These are phyloP conservation scores for Cryphonectria parasitica DNA, from an alignment of 2,329 filamentous ascomycete genomes.

Conservation along the genomic window DNA sequence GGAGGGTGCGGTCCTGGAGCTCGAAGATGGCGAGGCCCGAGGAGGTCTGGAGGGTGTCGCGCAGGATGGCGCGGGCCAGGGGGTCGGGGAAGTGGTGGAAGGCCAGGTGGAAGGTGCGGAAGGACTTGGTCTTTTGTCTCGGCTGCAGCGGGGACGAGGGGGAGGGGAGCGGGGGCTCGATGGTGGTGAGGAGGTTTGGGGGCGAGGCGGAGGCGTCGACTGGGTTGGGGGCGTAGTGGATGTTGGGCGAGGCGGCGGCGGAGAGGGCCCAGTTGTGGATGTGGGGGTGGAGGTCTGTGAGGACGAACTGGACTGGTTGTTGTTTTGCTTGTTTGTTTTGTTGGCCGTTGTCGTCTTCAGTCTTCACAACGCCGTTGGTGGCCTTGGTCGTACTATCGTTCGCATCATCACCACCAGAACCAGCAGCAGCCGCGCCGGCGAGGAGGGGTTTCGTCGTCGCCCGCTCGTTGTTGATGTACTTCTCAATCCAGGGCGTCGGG, in stretches of 20 bases:
- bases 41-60: conserved; percentile 65
- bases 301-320: conserved; percentile 57
- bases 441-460: conserved; percentile 26
- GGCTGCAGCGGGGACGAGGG: conserved; percentile 49
- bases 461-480: conserved; percentile 52
- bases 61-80: conserved; percentile 63
- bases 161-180: conserved; percentile 12
- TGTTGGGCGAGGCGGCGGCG: conserved; percentile 53
- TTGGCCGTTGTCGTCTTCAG: conserved; percentile 30
- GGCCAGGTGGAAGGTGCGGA: conserved; percentile 72
- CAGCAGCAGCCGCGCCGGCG: no score
- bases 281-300: conserved; percentile 70
- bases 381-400: not conserved
- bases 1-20: conserved; percentile 67
- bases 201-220: conserved; percentile 69
- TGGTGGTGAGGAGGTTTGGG: conserved; percentile 45
- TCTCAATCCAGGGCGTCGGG: conserved; percentile 68
- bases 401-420: not conserved
- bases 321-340: not conserved
- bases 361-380: not conserved
- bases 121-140: conserved; percentile 35
- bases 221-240: conserved; percentile 62
- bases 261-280: conserved; percentile 61
- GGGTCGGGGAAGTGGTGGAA: conserved; percentile 78
- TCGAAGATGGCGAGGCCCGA: conserved; percentile 75